These are phyloP conservation scores for Pseudogymnoascus sp. DNA, from an alignment of 2,329 filamentous ascomycete species.

Conservation along the genomic window DNA sequence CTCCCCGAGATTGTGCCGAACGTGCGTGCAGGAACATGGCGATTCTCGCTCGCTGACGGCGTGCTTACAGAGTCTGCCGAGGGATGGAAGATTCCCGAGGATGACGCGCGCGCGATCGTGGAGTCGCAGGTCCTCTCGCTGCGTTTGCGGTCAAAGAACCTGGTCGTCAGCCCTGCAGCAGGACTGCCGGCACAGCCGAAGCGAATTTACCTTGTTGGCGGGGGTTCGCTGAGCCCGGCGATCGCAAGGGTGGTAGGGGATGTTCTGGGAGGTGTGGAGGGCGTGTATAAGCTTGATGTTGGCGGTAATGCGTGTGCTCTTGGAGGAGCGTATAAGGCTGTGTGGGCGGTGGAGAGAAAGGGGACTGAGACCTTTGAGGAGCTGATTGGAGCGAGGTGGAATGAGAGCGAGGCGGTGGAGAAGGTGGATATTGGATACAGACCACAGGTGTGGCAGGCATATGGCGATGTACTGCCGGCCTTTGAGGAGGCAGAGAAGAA, in stretches of 20 bases:
- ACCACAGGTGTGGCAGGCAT: constrained; percentile 64
- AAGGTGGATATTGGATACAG: constrained; percentile 77
- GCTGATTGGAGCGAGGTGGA: constrained; percentile 75
- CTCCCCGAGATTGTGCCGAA: constrained; percentile 95
- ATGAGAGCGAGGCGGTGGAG: constrained; percentile 72
- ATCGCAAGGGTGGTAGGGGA: constrained; percentile 80
- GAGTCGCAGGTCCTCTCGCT: constrained; percentile 94
- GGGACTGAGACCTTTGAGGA: constrained; percentile 74
- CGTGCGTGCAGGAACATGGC: constrained; percentile 76
- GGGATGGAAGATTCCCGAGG: constrained; percentile 47
- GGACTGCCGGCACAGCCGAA: constrained; percentile 73
- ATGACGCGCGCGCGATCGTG: constrained; percentile 79
- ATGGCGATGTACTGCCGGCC: constrained; percentile 66
- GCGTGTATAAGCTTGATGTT: constrained; percentile 87
- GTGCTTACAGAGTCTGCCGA: constrained; percentile 30
- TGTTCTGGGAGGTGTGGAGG: constrained; percentile 80
- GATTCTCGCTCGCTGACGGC: constrained; percentile 53
- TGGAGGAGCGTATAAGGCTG: constrained; percentile 90
- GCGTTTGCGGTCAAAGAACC: constrained; percentile 70
- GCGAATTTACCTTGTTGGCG: constrained; percentile 88
- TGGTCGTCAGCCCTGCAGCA: constrained; percentile 51
- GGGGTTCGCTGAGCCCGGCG: constrained; percentile 80
- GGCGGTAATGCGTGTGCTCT: constrained; percentile 92
- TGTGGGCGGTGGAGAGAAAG: constrained; percentile 75
- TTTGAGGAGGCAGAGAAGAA: constrained; percentile 68